phyloP scores from a whole-genome alignment of 306 rosid genomes.

The Comarum palustre region DNA sequence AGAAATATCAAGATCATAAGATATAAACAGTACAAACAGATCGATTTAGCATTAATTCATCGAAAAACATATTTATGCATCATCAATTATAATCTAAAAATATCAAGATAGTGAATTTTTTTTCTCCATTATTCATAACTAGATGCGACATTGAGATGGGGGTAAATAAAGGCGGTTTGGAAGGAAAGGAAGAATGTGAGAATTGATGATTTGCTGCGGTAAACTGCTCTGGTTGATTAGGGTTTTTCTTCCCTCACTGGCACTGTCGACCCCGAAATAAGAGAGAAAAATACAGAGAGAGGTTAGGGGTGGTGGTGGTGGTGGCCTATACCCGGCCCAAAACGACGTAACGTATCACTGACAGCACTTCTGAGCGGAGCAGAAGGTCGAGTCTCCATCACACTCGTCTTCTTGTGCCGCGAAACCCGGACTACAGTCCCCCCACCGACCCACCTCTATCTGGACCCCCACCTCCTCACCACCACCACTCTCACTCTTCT shows the following conservation, averaged over 20 bases:
- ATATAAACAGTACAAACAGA: no score
- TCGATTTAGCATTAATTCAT: no score
- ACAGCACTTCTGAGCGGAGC: constrained; percentile 17
- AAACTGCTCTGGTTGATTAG: background rate
- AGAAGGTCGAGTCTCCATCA: constrained; percentile 44
- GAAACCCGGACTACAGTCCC: constrained; percentile 49
- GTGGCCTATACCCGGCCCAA: background rate
- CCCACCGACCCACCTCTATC: background rate
- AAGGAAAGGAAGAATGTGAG: background rate
- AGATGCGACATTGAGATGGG: background rate
- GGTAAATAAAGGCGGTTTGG: background rate
- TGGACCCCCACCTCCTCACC: background rate
- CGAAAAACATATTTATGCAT: no score
- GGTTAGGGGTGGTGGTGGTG: no score
- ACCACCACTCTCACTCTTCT: background rate
- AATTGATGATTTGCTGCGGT: background rate
- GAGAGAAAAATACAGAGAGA: background rate
- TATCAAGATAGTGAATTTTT: no score
- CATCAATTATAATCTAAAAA: no score
- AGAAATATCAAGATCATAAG: no score
- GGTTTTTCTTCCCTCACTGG: background rate
- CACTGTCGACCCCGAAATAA: background rate
- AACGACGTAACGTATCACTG: constrained; percentile 50
- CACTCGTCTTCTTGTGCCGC: constrained; percentile 46
- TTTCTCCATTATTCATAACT: no score